These are phyloP conservation scores for Talaromyces adpressus DNA, from an alignment of 495 filamentous ascomycete species.

Conservation along the genomic window DNA sequence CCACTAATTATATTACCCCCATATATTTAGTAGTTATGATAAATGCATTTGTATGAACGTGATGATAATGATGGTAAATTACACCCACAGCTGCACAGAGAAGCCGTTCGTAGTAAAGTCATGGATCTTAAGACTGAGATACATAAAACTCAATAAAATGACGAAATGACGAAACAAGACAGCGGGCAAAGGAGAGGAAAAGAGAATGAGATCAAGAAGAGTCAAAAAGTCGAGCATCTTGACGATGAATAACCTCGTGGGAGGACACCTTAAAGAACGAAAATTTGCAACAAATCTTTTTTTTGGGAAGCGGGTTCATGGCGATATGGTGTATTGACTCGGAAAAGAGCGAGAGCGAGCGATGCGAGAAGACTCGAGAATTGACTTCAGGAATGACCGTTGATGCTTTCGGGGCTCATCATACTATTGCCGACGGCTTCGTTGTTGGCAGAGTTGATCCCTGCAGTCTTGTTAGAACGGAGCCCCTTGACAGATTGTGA, in stretches of 20 bases:
- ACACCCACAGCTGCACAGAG: not conserved
- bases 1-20: too few species aligned
- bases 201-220: not conserved
- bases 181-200: not conserved
- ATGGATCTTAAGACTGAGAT: not conserved
- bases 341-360: not conserved
- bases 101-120: not conserved
- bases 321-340: not conserved
- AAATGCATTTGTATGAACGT: not conserved
- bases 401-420: constrained; percentile 63
- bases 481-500: not conserved
- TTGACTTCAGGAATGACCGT: constrained; percentile 18
- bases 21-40: not conserved
- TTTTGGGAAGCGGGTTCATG: not conserved
- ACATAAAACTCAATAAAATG: not conserved
- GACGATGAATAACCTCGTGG: not conserved
- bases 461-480: not conserved
- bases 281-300: not conserved
- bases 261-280: not conserved
- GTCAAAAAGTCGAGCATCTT: not conserved
- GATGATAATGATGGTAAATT: not conserved
- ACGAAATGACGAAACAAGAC: not conserved
- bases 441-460: constrained; percentile 1
- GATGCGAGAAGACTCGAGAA: not conserved
- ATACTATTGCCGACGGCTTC: constrained; percentile 31